Conservation (phyloP, 257 asterid genomes). For the Echium plantagineum region DNA sequence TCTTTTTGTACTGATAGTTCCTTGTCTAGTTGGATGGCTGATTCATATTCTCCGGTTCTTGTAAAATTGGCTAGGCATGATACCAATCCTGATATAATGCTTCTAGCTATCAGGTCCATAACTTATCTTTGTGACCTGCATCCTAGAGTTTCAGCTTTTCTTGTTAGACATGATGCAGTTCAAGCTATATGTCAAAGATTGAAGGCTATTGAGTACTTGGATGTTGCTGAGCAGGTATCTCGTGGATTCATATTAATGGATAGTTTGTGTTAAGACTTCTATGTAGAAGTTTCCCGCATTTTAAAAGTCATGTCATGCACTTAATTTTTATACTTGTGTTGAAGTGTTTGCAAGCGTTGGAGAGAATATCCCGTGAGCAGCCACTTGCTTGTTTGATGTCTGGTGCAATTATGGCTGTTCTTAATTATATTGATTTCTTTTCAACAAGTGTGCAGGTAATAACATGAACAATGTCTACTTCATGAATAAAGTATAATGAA, state of each 20-base stretch:
- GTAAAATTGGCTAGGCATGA: slow-evolving; percentile 68
- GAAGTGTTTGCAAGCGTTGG: slow-evolving; percentile 91
- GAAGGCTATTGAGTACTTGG: slow-evolving; percentile 68
- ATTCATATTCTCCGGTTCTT: slow-evolving; percentile 62
- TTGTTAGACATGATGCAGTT: slow-evolving; percentile 73
- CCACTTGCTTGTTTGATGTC: slow-evolving; percentile 90
- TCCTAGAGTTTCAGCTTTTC: slow-evolving; percentile 59
- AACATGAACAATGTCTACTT: slow-evolving; percentile 3
- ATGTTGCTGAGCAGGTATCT: slow-evolving; percentile 92
- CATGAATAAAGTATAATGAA: slow-evolving; percentile 10
- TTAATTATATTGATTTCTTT: slow-evolving; percentile 80
- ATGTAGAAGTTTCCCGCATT: neutral
- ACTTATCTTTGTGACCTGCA: slow-evolving; percentile 86
- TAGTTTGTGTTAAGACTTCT: neutral
- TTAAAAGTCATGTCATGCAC: neutral
- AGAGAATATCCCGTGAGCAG: slow-evolving; percentile 78
- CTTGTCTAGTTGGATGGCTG: slow-evolving; percentile 64
- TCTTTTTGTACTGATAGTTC: slow-evolving; percentile 72
- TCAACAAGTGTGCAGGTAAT: slow-evolving; percentile 88
- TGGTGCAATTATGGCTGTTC: slow-evolving; percentile 84
- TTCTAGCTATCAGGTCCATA: slow-evolving; percentile 75
- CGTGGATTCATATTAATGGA: neutral
- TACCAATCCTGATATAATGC: slow-evolving; percentile 66
- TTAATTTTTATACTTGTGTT: slow-evolving; percentile 8
- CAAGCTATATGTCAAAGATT: slow-evolving; percentile 82